These are phyloP conservation scores for Salvia hispanica DNA, from an alignment of 257 asterid genomes.

Conservation along the genomic window DNA sequence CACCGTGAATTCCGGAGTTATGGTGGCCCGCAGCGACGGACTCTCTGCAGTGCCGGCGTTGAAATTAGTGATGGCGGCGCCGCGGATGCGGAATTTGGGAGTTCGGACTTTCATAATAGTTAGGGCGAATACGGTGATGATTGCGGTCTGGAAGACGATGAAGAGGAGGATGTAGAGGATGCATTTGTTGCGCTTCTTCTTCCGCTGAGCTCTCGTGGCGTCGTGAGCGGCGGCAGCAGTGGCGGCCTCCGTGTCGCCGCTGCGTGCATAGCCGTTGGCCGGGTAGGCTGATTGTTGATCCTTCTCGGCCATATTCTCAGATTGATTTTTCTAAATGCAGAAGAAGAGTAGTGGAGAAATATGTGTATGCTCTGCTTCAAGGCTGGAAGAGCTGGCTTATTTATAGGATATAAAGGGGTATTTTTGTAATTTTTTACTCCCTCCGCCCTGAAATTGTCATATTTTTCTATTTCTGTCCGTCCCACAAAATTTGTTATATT, in stretches of 20 bases:
- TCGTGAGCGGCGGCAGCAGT: neutral
- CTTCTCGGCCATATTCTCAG: neutral
- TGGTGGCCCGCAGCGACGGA: conserved; percentile 27
- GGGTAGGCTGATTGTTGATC: neutral
- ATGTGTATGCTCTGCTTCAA: no score
- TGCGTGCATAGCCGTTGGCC: neutral
- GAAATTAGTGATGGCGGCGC: conserved; percentile 23
- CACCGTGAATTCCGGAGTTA: conserved; percentile 37
- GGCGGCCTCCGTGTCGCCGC: conserved; percentile 6
- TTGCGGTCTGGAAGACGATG: conserved; percentile 36
- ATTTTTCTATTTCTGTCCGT: no score
- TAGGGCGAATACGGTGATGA: conserved; percentile 35
- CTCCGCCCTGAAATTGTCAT: no score
- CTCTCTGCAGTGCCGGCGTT: neutral
- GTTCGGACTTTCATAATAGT: conserved; percentile 42
- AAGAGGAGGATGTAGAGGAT: conserved; percentile 36
- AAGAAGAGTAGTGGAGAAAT: no score
- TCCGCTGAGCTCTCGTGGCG: conserved; percentile 1
- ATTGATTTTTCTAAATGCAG: no score
- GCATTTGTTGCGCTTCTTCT: conserved; percentile 38
- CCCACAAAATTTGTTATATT: no score
- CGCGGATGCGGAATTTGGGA: conserved; percentile 38
- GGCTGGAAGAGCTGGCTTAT: no score
- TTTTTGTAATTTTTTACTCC: no score
- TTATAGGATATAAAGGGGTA: no score